phyloP scores from a whole-genome alignment of 2,329 filamentous ascomycete genomes.

The Lachnellula occidentalis region DNA sequence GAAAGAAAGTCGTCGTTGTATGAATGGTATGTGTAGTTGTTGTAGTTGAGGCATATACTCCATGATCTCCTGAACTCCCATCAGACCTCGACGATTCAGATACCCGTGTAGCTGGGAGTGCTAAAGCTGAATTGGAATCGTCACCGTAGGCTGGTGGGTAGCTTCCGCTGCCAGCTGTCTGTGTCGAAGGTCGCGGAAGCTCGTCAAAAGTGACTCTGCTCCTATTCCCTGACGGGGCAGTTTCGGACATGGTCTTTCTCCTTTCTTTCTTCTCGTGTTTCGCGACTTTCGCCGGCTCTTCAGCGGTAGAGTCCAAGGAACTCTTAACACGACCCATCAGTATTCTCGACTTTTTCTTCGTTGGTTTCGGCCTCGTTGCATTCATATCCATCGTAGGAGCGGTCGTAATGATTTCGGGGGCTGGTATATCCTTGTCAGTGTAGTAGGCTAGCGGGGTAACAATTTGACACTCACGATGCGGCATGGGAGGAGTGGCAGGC shows the following conservation, averaged over 20 bases:
- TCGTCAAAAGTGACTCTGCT: constrained; percentile 57
- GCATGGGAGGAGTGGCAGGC: constrained; percentile 45
- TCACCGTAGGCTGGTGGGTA: constrained; percentile 55
- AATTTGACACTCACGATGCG: constrained; percentile 45
- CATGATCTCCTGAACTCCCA: constrained; percentile 67
- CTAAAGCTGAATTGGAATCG: constrained; percentile 55
- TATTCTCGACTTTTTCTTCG: constrained; percentile 52
- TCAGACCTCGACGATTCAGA: constrained; percentile 91
- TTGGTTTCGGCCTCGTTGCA: constrained; percentile 33
- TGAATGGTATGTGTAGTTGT: constrained; percentile 59
- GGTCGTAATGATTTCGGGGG: constrained; percentile 80
- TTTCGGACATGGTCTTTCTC: constrained; percentile 36
- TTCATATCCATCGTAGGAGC: constrained; percentile 69
- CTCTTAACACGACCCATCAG: constrained; percentile 44
- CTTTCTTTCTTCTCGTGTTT: constrained; percentile 37
- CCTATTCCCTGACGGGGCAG: constrained; percentile 30
- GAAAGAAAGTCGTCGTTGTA: constrained; percentile 71
- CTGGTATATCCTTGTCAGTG: constrained; percentile 33
- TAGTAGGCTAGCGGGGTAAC: constrained; percentile 1
- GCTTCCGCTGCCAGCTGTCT: constrained; percentile 36
- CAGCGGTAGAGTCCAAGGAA: constrained; percentile 11
- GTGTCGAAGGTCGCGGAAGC: constrained; percentile 44
- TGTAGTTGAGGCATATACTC: constrained; percentile 51
- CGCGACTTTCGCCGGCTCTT: constrained; percentile 17
- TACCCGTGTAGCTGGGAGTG: constrained; percentile 57